phyloP scores from a whole-genome alignment of 2,329 filamentous ascomycete genomes.

The Cladophialophora exuberans region DNA sequence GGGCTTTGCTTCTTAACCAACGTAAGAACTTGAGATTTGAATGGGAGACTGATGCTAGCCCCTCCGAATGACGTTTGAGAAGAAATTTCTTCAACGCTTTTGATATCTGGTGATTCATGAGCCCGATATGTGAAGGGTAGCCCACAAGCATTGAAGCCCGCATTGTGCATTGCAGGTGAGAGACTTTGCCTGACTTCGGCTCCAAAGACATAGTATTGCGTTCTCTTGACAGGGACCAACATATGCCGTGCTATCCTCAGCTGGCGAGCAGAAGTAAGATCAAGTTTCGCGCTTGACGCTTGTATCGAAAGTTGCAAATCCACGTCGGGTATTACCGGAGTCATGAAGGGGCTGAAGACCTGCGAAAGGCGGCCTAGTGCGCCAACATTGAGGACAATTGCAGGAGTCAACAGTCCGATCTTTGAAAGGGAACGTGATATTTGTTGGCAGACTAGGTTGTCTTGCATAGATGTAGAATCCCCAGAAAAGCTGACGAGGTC shows the following conservation, averaged over 20 bases:
- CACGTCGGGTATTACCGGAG: constrained; percentile 38
- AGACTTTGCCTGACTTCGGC: constrained; percentile 45
- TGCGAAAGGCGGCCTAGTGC: constrained; percentile 45
- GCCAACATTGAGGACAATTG: constrained; percentile 44
- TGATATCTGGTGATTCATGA: constrained; percentile 37
- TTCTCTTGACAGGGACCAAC: background rate
- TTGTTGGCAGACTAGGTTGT: background rate
- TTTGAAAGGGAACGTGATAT: background rate
- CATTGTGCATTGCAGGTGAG: constrained; percentile 47
- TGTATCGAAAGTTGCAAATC: background rate
- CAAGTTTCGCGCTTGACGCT: background rate
- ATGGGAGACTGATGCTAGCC: constrained; percentile 46
- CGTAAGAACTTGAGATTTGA: constrained; percentile 43
- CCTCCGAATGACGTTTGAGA: constrained; percentile 39
- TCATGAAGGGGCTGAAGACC: constrained; percentile 45
- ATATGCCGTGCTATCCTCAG: constrained; percentile 14
- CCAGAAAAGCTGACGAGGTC: background rate
- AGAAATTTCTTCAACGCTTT: constrained; percentile 35
- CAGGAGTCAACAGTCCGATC: background rate
- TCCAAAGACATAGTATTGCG: constrained; percentile 45
- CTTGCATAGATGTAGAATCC: background rate
- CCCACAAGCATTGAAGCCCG: constrained; percentile 43
- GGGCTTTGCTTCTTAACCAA: constrained; percentile 43
- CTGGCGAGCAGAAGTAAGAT: constrained; percentile 25
- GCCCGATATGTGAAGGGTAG: constrained; percentile 43